Conservation (phyloP, 208 protist species). For the Crithidia fasciculata region DNA sequence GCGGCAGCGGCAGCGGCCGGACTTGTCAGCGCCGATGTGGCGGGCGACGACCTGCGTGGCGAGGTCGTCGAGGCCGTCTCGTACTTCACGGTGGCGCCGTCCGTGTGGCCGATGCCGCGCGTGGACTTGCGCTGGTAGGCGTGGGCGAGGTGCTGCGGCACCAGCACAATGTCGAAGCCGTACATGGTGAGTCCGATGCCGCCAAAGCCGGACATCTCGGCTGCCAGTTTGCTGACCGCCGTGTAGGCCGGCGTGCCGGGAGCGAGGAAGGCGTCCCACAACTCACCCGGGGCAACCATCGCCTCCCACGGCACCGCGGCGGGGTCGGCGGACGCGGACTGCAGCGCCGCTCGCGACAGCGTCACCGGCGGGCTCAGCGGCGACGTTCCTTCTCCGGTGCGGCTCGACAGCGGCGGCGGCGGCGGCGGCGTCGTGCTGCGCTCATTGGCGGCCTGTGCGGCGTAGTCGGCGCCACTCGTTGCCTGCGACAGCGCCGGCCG, state of each 20-base stretch:
- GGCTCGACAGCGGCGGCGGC: neutral
- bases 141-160: constrained; percentile 49
- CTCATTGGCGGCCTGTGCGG: neutral
- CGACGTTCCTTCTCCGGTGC: neutral
- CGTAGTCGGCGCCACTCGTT: constrained; percentile 20
- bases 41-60: neutral
- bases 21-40: neutral
- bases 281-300: constrained; percentile 27
- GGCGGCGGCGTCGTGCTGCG: neutral
- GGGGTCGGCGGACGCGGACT: neutral
- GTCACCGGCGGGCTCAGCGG: neutral
- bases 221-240: constrained; percentile 44
- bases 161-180: constrained; percentile 84
- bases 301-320: constrained; percentile 21
- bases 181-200: constrained; percentile 68
- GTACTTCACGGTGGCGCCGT: constrained; percentile 26
- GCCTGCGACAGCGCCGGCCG: constrained; percentile 5
- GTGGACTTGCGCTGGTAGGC: constrained; percentile 29
- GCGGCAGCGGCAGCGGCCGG: neutral
- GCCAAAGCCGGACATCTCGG: constrained; percentile 35
- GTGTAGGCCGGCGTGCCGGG: constrained; percentile 49
- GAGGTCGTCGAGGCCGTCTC: neutral
- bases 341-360: constrained; percentile 7
- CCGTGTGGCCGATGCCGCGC: constrained; percentile 39
- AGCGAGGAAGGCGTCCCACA: constrained; percentile 66